Evolutionary conservation across 768 basidiomycete genomes (phyloP).

Genomic region (Boletus coccyginus): DNA sequence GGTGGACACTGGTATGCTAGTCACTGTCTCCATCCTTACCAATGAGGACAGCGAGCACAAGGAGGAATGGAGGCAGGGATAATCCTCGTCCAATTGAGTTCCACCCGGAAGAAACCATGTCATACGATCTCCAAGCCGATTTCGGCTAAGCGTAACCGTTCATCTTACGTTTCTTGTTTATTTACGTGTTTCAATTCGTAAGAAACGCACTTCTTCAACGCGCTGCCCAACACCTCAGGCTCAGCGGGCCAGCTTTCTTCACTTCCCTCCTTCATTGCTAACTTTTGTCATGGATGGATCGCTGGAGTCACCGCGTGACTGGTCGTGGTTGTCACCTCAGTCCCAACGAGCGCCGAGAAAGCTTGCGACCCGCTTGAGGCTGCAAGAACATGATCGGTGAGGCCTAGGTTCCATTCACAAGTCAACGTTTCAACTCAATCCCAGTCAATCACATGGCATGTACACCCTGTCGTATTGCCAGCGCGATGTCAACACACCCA

Average conservation of each 20-base stretch:
- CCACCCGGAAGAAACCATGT: constrained; percentile 9
- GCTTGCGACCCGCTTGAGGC: too few relatives aligned
- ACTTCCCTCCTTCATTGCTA: not conserved
- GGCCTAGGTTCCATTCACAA: too few relatives aligned
- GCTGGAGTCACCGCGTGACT: too few relatives aligned
- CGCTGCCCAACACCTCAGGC: not conserved
- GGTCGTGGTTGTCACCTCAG: not conserved
- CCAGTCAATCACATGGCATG: not conserved
- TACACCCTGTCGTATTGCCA: not conserved
- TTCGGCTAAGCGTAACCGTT: constrained; percentile 9
- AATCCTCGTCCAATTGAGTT: not conserved
- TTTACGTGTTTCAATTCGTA: not conserved
- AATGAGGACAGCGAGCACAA: not conserved
- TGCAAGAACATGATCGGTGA: too few relatives aligned
- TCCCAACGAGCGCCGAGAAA: not conserved
- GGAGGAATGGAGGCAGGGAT: not conserved
- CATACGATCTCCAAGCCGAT: constrained; percentile 16
- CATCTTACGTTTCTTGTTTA: constrained; percentile 10
- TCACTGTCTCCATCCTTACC: constrained; percentile 7
- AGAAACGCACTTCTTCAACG: not conserved
- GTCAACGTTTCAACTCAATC: too few relatives aligned
- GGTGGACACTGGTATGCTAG: not conserved
- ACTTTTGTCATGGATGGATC: not conserved
- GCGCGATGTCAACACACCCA: not conserved
- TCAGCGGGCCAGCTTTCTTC: too few relatives aligned